A percentile compares a stretch with the other conserved stretches of the same genome.
Conservation (phyloP, 305 asterid genomes). For the Solanum hybrid region DNA sequence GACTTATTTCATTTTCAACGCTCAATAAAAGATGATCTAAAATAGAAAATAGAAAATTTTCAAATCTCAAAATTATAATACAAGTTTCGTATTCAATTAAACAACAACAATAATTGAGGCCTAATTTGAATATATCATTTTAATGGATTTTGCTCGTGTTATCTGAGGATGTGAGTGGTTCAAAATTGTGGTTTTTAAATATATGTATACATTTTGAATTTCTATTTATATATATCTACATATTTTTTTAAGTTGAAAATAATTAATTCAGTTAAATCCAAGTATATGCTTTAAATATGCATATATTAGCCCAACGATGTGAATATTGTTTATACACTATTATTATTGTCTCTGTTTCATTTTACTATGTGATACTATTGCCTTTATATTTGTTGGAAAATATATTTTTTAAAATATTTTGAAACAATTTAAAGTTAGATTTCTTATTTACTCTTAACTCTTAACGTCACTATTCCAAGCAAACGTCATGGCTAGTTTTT, state of each 20-base stretch:
- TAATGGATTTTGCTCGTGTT: background rate
- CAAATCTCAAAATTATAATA: background rate
- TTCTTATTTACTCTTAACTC: no score
- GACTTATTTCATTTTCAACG: background rate
- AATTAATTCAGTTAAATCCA: no score
- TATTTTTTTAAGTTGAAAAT: background rate
- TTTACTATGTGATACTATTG: no score
- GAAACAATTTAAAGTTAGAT: no score
- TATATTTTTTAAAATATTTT: no score
- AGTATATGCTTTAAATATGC: no score
- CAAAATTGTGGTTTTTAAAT: background rate
- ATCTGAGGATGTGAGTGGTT: background rate
- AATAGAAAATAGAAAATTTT: background rate
- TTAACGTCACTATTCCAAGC: no score
- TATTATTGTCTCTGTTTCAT: no score
- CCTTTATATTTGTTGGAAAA: no score
- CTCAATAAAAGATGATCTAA: background rate
- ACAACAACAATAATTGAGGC: background rate
- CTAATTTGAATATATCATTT: background rate
- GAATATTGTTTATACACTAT: no score
- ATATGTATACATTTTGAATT: background rate
- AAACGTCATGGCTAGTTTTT: no score
- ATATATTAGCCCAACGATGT: no score
- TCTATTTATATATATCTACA: background rate
- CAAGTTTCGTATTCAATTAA: background rate